A percentile compares a stretch with the other conserved stretches of the same genome.
Conservation (phyloP, 2,329 filamentous ascomycete species). For the Colletotrichum noveboracense region DNA sequence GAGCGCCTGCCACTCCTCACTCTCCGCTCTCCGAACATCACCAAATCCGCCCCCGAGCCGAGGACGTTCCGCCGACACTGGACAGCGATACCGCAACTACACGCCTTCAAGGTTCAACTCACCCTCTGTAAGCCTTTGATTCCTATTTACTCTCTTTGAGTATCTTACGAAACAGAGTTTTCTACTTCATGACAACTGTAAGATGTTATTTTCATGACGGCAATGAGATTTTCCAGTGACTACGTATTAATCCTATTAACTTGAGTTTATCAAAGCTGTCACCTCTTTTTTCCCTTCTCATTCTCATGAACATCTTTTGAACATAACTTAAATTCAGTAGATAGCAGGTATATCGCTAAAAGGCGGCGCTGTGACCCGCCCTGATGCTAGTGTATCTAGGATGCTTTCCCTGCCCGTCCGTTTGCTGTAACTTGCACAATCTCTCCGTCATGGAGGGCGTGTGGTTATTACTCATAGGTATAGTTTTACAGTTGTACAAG, state of each 20-base stretch:
- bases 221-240: not conserved
- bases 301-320: not conserved
- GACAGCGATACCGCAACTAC: not conserved
- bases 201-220: not conserved
- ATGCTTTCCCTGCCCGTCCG: not conserved
- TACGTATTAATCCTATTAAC: not conserved
- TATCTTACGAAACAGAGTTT: not conserved
- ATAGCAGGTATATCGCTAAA: not conserved
- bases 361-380: not conserved
- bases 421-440: not conserved
- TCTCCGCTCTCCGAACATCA: not conserved
- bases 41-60: slow-evolving; percentile 4
- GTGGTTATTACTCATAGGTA: not conserved
- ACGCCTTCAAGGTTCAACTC: not conserved
- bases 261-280: not conserved
- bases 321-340: not conserved
- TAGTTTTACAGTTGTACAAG: not conserved
- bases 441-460: not conserved
- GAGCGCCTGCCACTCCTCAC: not conserved
- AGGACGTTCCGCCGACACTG: not conserved
- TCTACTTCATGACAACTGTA: not conserved
- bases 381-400: not conserved
- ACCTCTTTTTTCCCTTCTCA: not conserved
- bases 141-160: not conserved
- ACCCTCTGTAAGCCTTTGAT: not conserved